Percentiles rank a stretch among this genome's conserved stretches.
phyloP scores from a whole-genome alignment of 345 rosid species.

The Moricandia moricandioides region DNA sequence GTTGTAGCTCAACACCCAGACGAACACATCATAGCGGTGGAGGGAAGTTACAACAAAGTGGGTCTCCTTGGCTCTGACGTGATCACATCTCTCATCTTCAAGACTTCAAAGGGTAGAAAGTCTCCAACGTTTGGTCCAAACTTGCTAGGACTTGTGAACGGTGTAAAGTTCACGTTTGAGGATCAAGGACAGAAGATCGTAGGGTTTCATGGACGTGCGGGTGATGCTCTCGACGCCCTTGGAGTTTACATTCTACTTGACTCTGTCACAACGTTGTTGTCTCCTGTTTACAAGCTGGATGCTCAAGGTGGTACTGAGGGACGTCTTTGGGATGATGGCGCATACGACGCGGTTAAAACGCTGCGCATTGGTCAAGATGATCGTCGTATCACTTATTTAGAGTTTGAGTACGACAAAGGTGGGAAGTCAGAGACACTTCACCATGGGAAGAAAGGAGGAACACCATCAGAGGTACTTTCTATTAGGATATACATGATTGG shows the following conservation, averaged over 20 bases:
- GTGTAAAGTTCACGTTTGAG: constrained; percentile 20
- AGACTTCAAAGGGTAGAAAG: constrained; percentile 27
- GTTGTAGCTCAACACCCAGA: not conserved
- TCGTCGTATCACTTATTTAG: constrained; percentile 23
- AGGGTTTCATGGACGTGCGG: constrained; percentile 26
- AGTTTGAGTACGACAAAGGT: constrained; percentile 17
- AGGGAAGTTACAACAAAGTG: constrained; percentile 16
- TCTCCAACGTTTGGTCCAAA: constrained; percentile 29
- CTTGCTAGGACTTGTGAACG: not conserved
- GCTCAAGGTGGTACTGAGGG: constrained; percentile 27
- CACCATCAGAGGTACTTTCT: constrained; percentile 12
- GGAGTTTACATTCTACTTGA: constrained; percentile 8
- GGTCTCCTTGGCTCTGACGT: not conserved
- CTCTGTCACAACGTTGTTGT: not conserved
- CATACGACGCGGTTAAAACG: constrained; percentile 10
- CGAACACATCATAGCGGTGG: constrained; percentile 17
- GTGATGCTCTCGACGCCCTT: constrained; percentile 12
- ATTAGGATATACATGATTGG: not conserved
- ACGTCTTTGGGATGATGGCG: constrained; percentile 29
- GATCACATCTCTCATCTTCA: constrained; percentile 15
- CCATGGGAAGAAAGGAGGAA: constrained; percentile 17
- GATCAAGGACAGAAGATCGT: constrained; percentile 12
- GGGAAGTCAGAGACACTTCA: not conserved
- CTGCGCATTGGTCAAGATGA: constrained; percentile 18
- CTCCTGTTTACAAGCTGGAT: constrained; percentile 23